Conservation (phyloP, 805 yeast species). For the Pichia manshurica region DNA sequence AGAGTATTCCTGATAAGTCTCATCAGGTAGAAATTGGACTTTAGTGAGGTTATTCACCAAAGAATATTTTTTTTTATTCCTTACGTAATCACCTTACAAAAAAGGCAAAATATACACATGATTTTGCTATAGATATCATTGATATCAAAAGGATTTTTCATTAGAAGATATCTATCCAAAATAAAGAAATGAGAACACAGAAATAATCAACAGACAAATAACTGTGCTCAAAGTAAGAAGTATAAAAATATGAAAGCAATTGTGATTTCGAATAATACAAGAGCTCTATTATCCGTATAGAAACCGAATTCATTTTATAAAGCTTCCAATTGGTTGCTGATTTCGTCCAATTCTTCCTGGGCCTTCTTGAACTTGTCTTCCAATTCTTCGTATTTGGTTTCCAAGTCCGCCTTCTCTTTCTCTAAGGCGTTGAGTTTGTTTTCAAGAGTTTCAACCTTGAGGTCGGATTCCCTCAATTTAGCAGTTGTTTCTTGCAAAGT, state of each 20-base stretch:
- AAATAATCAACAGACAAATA: too few species aligned
- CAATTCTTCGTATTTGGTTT: slow-evolving; percentile 85
- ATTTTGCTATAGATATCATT: too few species aligned
- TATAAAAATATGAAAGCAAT: slow-evolving; percentile 18
- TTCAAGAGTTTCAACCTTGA: slow-evolving; percentile 93
- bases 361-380: slow-evolving; percentile 75
- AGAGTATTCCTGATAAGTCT: too few species aligned
- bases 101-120: too few species aligned
- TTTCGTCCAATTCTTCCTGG: slow-evolving; percentile 92
- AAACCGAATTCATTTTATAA: slow-evolving; percentile 30
- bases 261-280: slow-evolving; percentile 11
- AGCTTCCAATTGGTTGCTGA: slow-evolving; percentile 90
- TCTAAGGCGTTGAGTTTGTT: slow-evolving; percentile 90
- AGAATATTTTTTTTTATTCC: too few species aligned
- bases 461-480: slow-evolving; percentile 90
- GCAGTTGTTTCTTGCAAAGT: slow-evolving; percentile 90
- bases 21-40: too few species aligned
- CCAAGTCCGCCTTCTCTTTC: slow-evolving; percentile 86
- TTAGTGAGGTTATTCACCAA: too few species aligned
- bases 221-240: slow-evolving; percentile 13
- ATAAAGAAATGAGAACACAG: not conserved
- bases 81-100: too few species aligned
- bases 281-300: not conserved
- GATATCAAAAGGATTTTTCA: not conserved
- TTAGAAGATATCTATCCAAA: not conserved